Evolutionary conservation across 352 stramenopile genomes (phyloP).

Genomic region (Phytopythium litorale): DNA sequence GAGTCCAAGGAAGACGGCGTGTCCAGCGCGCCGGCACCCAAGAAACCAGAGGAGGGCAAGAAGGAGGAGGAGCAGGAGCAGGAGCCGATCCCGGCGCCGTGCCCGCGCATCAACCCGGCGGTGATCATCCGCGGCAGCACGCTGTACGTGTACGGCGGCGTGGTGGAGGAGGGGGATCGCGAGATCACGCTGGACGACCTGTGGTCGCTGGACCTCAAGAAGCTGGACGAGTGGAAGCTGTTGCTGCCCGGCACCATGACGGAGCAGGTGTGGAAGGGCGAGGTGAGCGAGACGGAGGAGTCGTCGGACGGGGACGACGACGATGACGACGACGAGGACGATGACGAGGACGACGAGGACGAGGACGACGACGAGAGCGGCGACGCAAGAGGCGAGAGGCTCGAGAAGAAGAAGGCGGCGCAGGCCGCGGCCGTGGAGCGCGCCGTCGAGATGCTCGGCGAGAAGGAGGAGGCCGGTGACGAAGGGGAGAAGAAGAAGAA

Average conservation of each 20-base stretch:
- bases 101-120: constrained; percentile 84
- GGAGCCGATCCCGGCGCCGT: constrained; percentile 34
- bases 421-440: constrained; percentile 49
- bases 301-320: constrained; percentile 80
- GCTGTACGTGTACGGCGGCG: constrained; percentile 92
- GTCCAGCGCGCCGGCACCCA: background rate
- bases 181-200: constrained; percentile 96
- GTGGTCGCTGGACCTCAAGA: constrained; percentile 93
- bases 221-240: constrained; percentile 91
- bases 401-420: constrained; percentile 7
- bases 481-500: constrained; percentile 36
- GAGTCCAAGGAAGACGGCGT: background rate
- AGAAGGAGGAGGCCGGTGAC: constrained; percentile 26
- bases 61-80: constrained; percentile 24
- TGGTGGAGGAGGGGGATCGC: constrained; percentile 92
- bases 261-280: constrained; percentile 89
- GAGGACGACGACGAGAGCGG: constrained; percentile 17
- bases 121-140: constrained; percentile 87
- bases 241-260: constrained; percentile 92
- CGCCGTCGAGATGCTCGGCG: constrained; percentile 55
- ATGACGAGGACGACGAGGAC: constrained; percentile 50
- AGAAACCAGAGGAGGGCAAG: constrained; percentile 11
- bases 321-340: constrained; percentile 50
- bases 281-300: constrained; percentile 85
- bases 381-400: constrained; percentile 14